Conservation (phyloP, 2,329 filamentous ascomycete genomes). For the Aspergillus ruber region DNA sequence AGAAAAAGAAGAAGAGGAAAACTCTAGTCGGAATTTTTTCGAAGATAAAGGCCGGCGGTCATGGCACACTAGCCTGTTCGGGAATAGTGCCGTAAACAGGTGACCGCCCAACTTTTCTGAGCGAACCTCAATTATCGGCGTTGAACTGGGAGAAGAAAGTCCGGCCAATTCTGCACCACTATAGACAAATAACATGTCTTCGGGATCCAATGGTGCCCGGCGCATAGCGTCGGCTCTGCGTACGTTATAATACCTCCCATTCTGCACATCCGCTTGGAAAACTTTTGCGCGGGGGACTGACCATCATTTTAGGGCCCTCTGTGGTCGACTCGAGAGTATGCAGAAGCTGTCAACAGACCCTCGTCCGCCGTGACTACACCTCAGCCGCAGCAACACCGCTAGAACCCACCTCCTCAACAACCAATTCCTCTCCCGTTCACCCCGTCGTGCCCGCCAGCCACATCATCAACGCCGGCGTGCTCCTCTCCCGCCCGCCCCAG, state of each 20-base stretch:
- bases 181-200: conserved; percentile 27
- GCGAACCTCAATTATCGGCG: conserved; percentile 9
- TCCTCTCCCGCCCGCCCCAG: conserved; percentile 81
- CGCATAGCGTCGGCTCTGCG: conserved; percentile 34
- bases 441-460: conserved; percentile 33
- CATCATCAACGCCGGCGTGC: conserved; percentile 59
- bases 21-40: conserved; percentile 14
- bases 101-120: conserved; percentile 36
- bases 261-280: too few relatives aligned
- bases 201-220: conserved; percentile 36
- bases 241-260: conserved; percentile 18
- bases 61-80: conserved; percentile 15
- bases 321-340: conserved; percentile 35
- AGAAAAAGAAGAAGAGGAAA: conserved; percentile 30
- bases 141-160: conserved; percentile 11
- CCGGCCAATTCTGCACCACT: conserved; percentile 9
- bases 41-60: conserved; percentile 16
- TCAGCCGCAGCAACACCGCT: conserved; percentile 33
- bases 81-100: conserved; percentile 24
- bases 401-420: conserved; percentile 29
- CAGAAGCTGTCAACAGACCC: conserved; percentile 38
- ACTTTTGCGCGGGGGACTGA: conserved; percentile 7
- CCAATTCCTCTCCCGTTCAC: conserved; percentile 15
- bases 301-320: conserved; percentile 24
- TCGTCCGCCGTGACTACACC: conserved; percentile 35